phyloP scores from a whole-genome alignment of 345 rosid species.

The Salix caprea region DNA sequence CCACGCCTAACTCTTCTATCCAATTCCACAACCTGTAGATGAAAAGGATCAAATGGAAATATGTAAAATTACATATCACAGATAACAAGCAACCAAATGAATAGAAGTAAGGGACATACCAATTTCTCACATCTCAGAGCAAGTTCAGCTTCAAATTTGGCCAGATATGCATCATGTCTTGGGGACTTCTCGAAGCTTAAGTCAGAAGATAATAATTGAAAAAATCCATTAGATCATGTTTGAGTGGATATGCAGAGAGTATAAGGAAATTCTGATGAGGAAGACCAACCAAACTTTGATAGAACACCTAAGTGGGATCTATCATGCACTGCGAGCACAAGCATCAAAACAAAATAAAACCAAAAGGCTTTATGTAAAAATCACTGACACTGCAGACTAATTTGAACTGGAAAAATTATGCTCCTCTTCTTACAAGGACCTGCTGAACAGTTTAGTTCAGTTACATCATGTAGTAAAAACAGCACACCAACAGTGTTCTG shows the following conservation, averaged over 20 bases:
- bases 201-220: constrained; percentile 10
- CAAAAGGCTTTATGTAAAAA: neutral
- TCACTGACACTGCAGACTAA: neutral
- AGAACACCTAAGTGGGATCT: neutral
- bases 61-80: neutral
- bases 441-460: constrained; percentile 13
- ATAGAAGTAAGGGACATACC: constrained; percentile 41
- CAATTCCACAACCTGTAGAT: constrained; percentile 74
- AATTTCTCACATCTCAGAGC: constrained; percentile 86
- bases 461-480: constrained; percentile 24
- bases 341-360: neutral
- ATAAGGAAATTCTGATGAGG: neutral
- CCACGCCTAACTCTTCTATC: constrained; percentile 98
- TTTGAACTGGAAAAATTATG: neutral
- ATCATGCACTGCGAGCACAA: neutral
- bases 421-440: constrained; percentile 11
- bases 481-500: constrained; percentile 16
- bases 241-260: neutral
- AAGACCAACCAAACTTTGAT: neutral
- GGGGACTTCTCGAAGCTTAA: constrained; percentile 87
- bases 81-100: neutral
- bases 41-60: constrained; percentile 7
- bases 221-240: constrained; percentile 3
- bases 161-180: constrained; percentile 60
- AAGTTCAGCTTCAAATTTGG: constrained; percentile 92